Evolutionary conservation across 176 grass and related monocot genomes (phyloP).

Genomic region (Ananas comosus): DNA sequence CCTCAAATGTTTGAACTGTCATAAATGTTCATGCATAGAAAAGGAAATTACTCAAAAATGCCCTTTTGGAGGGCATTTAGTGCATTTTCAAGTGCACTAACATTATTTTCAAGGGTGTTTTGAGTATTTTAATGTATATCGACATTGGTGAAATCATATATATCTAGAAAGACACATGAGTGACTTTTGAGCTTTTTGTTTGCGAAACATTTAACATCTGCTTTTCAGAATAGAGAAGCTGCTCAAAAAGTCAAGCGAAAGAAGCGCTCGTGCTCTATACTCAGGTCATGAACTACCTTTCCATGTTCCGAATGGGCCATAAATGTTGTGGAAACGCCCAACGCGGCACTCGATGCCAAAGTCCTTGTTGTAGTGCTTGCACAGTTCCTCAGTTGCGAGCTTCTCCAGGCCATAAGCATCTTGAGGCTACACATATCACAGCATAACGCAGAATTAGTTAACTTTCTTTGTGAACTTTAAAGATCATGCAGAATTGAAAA

Average conservation of each 20-base stretch:
- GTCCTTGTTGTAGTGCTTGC: conserved; percentile 23
- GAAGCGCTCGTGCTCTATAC: not conserved
- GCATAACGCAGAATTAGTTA: not conserved
- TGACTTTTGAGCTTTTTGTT: too few species aligned
- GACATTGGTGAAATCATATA: too few species aligned
- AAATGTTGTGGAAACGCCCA: conserved; percentile 21
- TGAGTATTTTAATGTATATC: too few species aligned
- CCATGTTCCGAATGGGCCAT: conserved; percentile 25
- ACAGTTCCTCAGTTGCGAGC: conserved; percentile 19
- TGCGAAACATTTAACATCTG: too few species aligned
- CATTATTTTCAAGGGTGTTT: too few species aligned
- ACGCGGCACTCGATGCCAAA: conserved; percentile 22
- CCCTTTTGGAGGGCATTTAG: too few species aligned
- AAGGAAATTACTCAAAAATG: too few species aligned
- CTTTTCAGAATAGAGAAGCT: too few species aligned
- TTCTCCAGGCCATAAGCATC: conserved; percentile 22
- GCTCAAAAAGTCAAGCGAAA: not conserved
- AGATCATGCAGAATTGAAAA: not conserved
- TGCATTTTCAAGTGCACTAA: too few species aligned
- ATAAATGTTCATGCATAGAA: too few species aligned
- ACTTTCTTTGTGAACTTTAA: not conserved
- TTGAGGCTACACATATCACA: conserved; percentile 12
- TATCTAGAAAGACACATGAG: too few species aligned
- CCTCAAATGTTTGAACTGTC: not conserved
- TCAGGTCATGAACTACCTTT: conserved; percentile 8